A percentile compares a stretch with the other conserved stretches of the same genome.
Evolutionary conservation across 306 rosid genomes (phyloP).

Genomic region (Pterocarpus santalinus): DNA sequence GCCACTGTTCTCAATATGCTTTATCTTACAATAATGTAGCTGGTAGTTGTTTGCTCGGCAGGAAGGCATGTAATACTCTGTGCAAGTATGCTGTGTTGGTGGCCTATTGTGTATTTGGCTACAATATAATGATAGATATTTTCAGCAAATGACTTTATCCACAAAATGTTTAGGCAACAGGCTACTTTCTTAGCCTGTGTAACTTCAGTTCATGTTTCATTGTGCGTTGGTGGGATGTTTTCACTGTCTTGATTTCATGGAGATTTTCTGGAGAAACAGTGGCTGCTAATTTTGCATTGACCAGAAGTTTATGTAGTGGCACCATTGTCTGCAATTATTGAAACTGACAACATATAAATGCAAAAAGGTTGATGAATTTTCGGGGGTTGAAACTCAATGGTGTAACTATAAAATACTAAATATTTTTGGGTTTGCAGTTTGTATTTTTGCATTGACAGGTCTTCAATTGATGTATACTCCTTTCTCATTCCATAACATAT

Average conservation of each 20-base stretch:
- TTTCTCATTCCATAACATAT: conserved; percentile 13
- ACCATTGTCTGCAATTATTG: background rate
- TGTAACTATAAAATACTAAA: background rate
- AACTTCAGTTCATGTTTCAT: background rate
- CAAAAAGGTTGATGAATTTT: background rate
- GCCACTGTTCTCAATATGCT: too few species aligned
- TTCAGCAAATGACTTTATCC: too few species aligned
- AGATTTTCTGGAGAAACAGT: background rate
- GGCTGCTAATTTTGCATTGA: background rate
- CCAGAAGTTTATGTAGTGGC: background rate
- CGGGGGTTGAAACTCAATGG: background rate
- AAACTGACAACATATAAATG: background rate
- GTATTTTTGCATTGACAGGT: conserved; percentile 10
- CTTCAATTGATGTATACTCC: conserved; percentile 30
- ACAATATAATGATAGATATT: too few species aligned
- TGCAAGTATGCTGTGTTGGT: too few species aligned
- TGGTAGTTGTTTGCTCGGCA: too few species aligned
- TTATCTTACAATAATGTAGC: too few species aligned
- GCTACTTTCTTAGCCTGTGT: too few species aligned
- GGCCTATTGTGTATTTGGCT: too few species aligned
- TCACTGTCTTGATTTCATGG: background rate
- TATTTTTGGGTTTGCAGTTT: background rate
- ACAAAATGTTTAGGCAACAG: background rate
- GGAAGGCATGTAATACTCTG: too few species aligned
- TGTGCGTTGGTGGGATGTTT: conserved; percentile 8